Conservation (phyloP, 2,329 filamentous ascomycete genomes). For the Colletotrichum melonis region DNA sequence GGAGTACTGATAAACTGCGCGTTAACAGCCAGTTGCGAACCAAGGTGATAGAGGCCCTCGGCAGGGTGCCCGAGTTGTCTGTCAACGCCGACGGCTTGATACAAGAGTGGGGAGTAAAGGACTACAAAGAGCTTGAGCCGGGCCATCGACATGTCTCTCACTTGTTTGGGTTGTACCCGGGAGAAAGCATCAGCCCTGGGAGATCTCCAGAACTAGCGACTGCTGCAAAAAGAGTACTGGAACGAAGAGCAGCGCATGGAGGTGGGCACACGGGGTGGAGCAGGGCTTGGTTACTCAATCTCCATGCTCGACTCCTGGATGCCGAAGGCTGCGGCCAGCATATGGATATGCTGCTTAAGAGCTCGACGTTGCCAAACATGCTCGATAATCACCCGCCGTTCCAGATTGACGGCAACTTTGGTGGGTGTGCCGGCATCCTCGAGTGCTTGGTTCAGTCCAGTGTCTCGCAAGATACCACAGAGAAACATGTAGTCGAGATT, state of each 20-base stretch:
- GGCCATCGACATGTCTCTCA: constrained; percentile 64
- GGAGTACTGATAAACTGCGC: constrained; percentile 38
- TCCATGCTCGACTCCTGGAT: constrained; percentile 56
- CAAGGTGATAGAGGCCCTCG: constrained; percentile 9
- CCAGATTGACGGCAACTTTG: constrained; percentile 64
- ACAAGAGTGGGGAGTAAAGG: constrained; percentile 56
- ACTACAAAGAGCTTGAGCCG: constrained; percentile 54
- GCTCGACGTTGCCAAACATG: constrained; percentile 33
- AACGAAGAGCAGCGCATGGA: constrained; percentile 44
- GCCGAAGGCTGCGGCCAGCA: constrained; percentile 41
- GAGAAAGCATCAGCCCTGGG: constrained; percentile 42
- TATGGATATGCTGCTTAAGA: constrained; percentile 29
- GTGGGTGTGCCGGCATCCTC: constrained; percentile 53
- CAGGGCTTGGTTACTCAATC: constrained; percentile 58
- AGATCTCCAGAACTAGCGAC: constrained; percentile 36
- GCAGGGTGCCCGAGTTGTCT: constrained; percentile 38
- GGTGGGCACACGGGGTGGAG: constrained; percentile 63
- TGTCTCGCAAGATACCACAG: background rate
- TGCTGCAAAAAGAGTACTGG: constrained; percentile 44
- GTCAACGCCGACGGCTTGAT: constrained; percentile 45
- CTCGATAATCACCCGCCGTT: constrained; percentile 47
- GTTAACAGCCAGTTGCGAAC: background rate
- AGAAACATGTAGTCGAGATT: constrained; percentile 5
- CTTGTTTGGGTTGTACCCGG: constrained; percentile 59
- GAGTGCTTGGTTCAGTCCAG: constrained; percentile 32